phyloP scores from a whole-genome alignment of 352 stramenopile genomes.

The Phytophthora palmivora region DNA sequence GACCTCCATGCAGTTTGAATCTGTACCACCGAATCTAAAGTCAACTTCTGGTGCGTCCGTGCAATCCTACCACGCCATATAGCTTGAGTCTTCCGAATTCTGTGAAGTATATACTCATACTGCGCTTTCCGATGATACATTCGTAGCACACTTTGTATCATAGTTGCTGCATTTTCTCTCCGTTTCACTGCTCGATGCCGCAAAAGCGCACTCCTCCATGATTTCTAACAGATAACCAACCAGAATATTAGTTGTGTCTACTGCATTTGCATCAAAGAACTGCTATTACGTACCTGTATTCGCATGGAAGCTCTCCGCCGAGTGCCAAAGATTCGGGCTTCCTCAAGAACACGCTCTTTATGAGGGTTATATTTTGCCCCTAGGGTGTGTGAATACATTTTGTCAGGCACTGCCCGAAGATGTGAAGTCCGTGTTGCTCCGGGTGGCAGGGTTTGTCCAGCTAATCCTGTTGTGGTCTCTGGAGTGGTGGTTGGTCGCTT shows the following conservation, averaged over 20 bases:
- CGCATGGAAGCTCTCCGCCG: constrained; percentile 50
- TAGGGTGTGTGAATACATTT: constrained; percentile 52
- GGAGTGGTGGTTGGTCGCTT: constrained; percentile 53
- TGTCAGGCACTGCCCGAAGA: constrained; percentile 46
- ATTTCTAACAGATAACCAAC: constrained; percentile 27
- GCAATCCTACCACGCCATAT: constrained; percentile 36
- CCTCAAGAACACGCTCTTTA: constrained; percentile 52
- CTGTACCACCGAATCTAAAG: constrained; percentile 30
- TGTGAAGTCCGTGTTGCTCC: constrained; percentile 60
- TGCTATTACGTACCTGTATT: constrained; percentile 57
- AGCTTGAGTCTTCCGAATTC: constrained; percentile 37
- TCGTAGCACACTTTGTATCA: constrained; percentile 36
- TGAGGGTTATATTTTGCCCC: constrained; percentile 56
- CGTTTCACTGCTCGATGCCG: constrained; percentile 19
- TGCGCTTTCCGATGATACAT: constrained; percentile 34
- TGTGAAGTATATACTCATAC: constrained; percentile 24
- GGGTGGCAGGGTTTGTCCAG: constrained; percentile 45
- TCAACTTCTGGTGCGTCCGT: constrained; percentile 17
- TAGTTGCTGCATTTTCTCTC: constrained; percentile 29
- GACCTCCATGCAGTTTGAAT: constrained; percentile 43
- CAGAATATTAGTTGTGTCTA: background rate
- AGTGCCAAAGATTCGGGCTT: constrained; percentile 55
- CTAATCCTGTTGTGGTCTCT: constrained; percentile 40
- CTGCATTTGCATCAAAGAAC: background rate
- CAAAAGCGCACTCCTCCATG: constrained; percentile 26